Base-by-base conservation (phyloP, 23 red algal genomes). In the Pyropia yezoensis region DNA sequence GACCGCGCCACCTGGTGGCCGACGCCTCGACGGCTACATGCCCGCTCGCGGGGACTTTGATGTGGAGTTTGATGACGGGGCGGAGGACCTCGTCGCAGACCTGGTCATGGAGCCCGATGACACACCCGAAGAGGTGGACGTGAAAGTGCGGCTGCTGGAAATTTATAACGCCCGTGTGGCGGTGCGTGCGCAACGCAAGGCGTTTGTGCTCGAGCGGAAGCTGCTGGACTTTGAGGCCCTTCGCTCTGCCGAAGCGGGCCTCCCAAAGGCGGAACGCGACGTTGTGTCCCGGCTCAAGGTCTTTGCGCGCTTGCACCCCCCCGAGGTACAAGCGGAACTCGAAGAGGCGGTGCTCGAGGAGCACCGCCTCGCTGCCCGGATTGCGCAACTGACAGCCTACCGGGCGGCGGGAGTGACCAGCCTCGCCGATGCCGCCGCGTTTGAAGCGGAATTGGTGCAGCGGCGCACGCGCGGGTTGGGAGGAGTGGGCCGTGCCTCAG, bases 11-110 rank as follows among this genome's bases (percentile, higher is more conserved):
- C 20, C 55, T 7, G 55, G 55, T 25, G 24, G 27, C 18, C 33
- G 73, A 21, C 45, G 39, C 33, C 70, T 93, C 49, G 57, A 60
- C 15, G 89, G 80, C 21, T 95, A 75, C 55, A 65, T 70, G 27
- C 74, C 79, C 21, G 75, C 76, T 47, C 94, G 94, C 8, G 57
- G 32, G 14, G 94, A 98, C 69, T 91, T 90, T 70, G 94, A 98
- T 28, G 55, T 91, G 15, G 94, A 98, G 65, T 98, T 60, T 53
- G 79, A 90, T 78, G 80, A 98, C 47, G 55, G 71, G 27, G 94
- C 94, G 14, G 94, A 98, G 69, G 28, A 66, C 49, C 52, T 88
- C 5, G 54, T 98, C 47, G 85, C 94, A 1, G 86, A 91, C 30
- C 33, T 98, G 27, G 27, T 17, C 27, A 83, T 98, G 30, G 9